Base-by-base conservation (phyloP, 2,329 filamentous ascomycete species). In the Fusarium nygamai region DNA sequence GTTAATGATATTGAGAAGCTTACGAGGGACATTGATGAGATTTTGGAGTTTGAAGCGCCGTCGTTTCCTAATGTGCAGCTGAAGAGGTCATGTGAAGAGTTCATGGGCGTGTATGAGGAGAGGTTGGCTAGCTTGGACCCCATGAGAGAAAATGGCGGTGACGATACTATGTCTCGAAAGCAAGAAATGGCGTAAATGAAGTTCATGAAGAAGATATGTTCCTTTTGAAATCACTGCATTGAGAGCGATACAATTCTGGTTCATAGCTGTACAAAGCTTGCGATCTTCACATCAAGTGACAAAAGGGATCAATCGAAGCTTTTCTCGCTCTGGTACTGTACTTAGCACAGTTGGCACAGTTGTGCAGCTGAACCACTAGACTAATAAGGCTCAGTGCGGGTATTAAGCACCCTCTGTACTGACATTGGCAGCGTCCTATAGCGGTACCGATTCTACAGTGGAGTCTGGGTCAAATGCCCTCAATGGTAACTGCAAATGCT, bases 381-480 rank as follows among this genome's bases (percentile, higher is more conserved):
- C 29, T n/a, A n/a, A n/a, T 9, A 31, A 31, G 29, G 29, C 7
- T 31, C 7, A 31, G 29, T 31, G 29, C 29, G 29, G 29, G 29
- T 7, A 8, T 8, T 31, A 31, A 31, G 8, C 29, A 31, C 29
- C 29, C 29, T 8, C 29, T 33, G 16, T 24, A 44, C 43, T 12
- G 5, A 5, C 14, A 31, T 13, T 22, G 4, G 14, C 3, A 17
- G 14, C 4, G 6, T 3, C 20, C 10, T 31, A 4, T 17, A 31
- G 20, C 11, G 9, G 20, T 33, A 33, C 11, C 8, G 20, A 7
- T 20, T n/a, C 20, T 31, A 11, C 2, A 31, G 20, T 50, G 29
- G 20, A 6, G 20, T 50, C 31, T 31, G 22, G 19, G 20, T 6
- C 9, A 16, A 17, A 29, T 20, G 27, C 20, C 13, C 13, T 1